Base-by-base conservation (phyloP, 352 stramenopile genomes). In the Phytophthora nicotianae region DNA sequence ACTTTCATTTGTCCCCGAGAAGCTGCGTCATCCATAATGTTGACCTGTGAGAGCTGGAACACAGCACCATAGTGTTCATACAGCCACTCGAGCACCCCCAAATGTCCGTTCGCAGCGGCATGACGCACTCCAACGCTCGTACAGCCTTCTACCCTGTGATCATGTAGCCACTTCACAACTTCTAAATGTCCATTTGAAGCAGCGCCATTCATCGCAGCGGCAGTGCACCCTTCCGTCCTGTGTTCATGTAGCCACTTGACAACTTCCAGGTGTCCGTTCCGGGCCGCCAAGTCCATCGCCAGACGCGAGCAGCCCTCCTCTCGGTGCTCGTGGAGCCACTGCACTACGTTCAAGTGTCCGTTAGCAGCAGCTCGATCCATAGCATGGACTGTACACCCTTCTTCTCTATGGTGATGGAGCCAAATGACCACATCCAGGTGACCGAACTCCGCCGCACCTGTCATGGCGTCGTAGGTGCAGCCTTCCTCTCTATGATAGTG, bases 21-120 rank as follows among this genome's bases (percentile, higher is more conserved):
- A 1, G 76, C 76, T 5, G 75, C 65, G 23, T 66, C 55, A 38
- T 86, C 72, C 59, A 86, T 78, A 41, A 68, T 62, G 32, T 70
- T 71, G 7, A 58, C 26, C n/a, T 65, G 68, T n/a, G 55, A 52
- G 21, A 58, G 27, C 27, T 51, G 29, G 33, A 77, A 77, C 11
- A 72, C 23, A 37, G 52, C 13, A 13, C 53, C 17, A 35, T 81
- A 49, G 61, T 81, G 52, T 40, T 59, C 19, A 38, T 81, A 62
- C 0, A 86, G 62, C 70, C 74, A 88, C 52, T 77, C 13, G 10
- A 88, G 53, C 2, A 80, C 58, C 8, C 65, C 38, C 29, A 88
- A 48, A 37, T 81, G 75, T 11, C 76, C 76, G 26, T 83, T 81
- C 9, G 69, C 66, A 5, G 74, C 74, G 4, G 69, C 77, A 19